phyloP scores from a whole-genome alignment of 2,329 filamentous ascomycete species.

The Aspergillus fischeri region DNA sequence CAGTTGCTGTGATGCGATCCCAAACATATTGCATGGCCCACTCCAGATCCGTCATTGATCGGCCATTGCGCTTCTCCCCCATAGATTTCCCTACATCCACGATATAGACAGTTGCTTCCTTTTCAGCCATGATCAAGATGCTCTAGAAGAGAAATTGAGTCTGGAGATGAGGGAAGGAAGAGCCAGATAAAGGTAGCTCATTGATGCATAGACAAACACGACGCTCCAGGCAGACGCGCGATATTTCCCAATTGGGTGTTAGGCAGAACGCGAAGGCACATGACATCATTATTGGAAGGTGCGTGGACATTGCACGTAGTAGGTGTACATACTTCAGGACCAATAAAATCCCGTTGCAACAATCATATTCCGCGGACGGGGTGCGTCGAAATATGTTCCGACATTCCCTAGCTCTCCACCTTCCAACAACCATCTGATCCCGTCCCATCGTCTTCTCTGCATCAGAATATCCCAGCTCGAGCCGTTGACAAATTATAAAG shows the following conservation, averaged over 20 bases:
- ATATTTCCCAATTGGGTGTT: conserved; percentile 34
- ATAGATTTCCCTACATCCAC: conserved; percentile 86
- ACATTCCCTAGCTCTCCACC: background rate
- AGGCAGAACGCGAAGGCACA: conserved; percentile 34
- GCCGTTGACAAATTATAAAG: background rate
- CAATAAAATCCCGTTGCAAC: conserved; percentile 6
- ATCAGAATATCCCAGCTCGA: conserved; percentile 1
- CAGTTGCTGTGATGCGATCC: conserved; percentile 80
- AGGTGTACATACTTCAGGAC: background rate
- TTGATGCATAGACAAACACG: conserved; percentile 2
- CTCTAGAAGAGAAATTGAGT: background rate
- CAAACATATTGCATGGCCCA: conserved; percentile 90
- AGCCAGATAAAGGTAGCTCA: background rate
- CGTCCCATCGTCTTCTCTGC: background rate
- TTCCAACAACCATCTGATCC: background rate
- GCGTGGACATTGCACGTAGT: conserved; percentile 8
- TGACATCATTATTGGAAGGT: conserved; percentile 30
- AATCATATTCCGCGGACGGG: background rate
- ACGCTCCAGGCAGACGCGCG: conserved; percentile 40
- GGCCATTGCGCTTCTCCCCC: conserved; percentile 65
- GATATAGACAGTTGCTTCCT: conserved; percentile 90
- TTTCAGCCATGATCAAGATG: conserved; percentile 69
- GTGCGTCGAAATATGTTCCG: background rate
- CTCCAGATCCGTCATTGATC: conserved; percentile 75
- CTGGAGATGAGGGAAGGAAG: background rate